Percentiles rank a stretch among this genome's conserved stretches.
Conservation (phyloP, 768 basidiomycete species). For the Suillus paluster region DNA sequence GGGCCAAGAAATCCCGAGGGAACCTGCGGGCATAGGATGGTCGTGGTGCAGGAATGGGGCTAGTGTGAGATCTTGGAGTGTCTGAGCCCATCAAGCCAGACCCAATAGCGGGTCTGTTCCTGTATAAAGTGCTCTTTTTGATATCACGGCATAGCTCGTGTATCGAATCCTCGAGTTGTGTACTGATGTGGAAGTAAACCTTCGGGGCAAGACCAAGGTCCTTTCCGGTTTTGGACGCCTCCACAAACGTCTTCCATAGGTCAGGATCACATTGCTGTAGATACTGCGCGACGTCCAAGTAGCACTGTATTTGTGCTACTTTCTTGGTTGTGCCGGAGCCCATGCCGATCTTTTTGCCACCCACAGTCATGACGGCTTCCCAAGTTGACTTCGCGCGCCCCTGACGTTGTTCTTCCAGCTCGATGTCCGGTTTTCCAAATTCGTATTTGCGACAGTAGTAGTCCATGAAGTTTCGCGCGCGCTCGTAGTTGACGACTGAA, state of each 20-base stretch:
- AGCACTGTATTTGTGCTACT: constrained; percentile 68
- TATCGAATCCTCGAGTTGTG: constrained; percentile 68
- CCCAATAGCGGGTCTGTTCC: constrained; percentile 55
- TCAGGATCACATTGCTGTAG: constrained; percentile 82
- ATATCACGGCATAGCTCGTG: constrained; percentile 72
- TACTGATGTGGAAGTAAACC: constrained; percentile 67
- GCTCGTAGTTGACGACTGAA: constrained; percentile 64
- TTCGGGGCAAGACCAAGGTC: constrained; percentile 74
- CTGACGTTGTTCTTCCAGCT: constrained; percentile 45
- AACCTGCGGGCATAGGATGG: constrained; percentile 32
- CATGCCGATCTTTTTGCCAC: constrained; percentile 80
- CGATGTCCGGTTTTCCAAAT: constrained; percentile 75
- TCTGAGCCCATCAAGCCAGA: constrained; percentile 17
- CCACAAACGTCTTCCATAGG: constrained; percentile 76
- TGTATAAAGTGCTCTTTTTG: constrained; percentile 64
- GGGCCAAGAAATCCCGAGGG: constrained; percentile 36
- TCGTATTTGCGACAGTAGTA: constrained; percentile 86
- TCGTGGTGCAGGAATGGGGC: constrained; percentile 11
- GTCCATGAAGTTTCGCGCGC: constrained; percentile 90
- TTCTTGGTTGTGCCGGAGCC: constrained; percentile 76
- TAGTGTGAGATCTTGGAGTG: constrained; percentile 8
- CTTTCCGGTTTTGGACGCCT: constrained; percentile 63
- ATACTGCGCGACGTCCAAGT: constrained; percentile 87
- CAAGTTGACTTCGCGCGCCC: constrained; percentile 43
- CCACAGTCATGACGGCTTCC: constrained; percentile 80